These are phyloP conservation scores for Penicillium sp. DNA, from an alignment of 2,329 filamentous ascomycete species.

Conservation along the genomic window DNA sequence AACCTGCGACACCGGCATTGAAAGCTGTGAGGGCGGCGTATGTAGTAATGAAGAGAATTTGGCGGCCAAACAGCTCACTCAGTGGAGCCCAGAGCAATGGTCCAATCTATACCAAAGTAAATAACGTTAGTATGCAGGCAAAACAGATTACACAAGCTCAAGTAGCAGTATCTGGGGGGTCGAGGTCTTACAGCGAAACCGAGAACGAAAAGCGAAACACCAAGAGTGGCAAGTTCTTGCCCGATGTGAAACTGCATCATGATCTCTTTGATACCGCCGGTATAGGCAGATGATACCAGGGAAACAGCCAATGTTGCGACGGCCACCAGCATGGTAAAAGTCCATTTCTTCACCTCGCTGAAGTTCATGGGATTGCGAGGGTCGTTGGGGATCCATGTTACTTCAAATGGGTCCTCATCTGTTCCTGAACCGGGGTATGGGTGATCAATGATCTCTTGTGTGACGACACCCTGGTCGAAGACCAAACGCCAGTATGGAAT, in stretches of 20 bases:
- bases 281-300: constrained; percentile 63
- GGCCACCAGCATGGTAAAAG: constrained; percentile 61
- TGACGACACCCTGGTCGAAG: constrained; percentile 58
- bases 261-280: constrained; percentile 41
- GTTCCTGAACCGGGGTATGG: constrained; percentile 63
- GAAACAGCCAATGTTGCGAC: constrained; percentile 66
- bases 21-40: constrained; percentile 58
- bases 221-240: constrained; percentile 57
- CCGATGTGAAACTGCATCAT: constrained; percentile 54
- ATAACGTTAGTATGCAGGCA: background rate
- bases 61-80: constrained; percentile 61
- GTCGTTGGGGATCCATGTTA: constrained; percentile 67
- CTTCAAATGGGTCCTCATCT: constrained; percentile 63
- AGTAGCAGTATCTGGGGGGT: background rate
- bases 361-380: constrained; percentile 66
- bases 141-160: background rate
- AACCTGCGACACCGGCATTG: constrained; percentile 57
- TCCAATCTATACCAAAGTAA: constrained; percentile 46
- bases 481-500: constrained; percentile 53
- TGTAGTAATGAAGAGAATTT: constrained; percentile 52
- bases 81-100: constrained; percentile 66
- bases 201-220: constrained; percentile 63
- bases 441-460: constrained; percentile 55
- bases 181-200: constrained; percentile 48
- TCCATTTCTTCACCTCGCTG: constrained; percentile 60